phyloP scores from a whole-genome alignment of 2,329 filamentous ascomycete species.

The Epichloe coenophiala region DNA sequence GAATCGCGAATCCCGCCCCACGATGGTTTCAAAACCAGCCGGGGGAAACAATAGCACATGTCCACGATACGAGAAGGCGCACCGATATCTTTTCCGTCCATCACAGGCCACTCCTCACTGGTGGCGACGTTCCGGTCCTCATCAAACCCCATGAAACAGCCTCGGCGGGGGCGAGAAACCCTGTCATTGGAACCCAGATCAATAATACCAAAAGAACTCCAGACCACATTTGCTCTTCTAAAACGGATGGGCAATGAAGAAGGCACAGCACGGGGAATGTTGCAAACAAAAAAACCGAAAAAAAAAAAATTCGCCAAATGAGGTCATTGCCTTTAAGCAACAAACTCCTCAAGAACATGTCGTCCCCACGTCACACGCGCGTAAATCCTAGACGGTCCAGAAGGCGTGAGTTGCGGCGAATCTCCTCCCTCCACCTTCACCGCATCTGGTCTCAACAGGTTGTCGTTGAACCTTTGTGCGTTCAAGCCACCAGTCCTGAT shows the following conservation, averaged over 20 bases:
- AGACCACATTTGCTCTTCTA: conserved; percentile 30
- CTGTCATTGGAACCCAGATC: background rate
- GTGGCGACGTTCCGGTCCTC: conserved; percentile 1
- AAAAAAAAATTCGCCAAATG: conserved; percentile 2
- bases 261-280: conserved; percentile 11
- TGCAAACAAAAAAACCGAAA: conserved; percentile 4
- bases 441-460: background rate
- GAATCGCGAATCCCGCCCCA: background rate
- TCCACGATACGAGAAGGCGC: background rate
- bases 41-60: background rate
- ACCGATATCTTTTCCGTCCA: background rate
- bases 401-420: background rate
- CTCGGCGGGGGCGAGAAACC: conserved; percentile 11
- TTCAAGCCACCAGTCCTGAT: background rate
- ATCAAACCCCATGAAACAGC: conserved; percentile 2
- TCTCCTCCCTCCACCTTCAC: background rate
- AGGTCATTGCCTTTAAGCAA: background rate
- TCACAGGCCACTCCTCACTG: background rate
- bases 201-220: conserved; percentile 26
- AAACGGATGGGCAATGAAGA: conserved; percentile 9
- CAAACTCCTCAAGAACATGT: background rate
- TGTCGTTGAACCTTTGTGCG: background rate
- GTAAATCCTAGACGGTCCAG: background rate
- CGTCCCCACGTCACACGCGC: background rate
- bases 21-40: background rate